Conservation (phyloP, 495 filamentous ascomycete species). For the Sphaerosporella brunnea region DNA sequence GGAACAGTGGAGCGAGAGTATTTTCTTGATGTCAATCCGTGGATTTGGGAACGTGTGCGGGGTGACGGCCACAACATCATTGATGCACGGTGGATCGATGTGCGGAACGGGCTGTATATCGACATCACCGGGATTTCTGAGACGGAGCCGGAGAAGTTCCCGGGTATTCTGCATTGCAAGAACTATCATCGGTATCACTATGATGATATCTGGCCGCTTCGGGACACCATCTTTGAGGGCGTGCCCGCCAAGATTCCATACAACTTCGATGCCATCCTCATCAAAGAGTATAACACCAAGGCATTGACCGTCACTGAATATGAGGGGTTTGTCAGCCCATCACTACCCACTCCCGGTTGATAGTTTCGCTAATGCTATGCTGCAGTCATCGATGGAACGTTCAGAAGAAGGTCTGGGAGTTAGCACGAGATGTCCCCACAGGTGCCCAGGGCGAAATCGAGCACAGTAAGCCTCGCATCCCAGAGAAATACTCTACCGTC, state of each 20-base stretch:
- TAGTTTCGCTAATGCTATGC: background rate
- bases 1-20: conserved; percentile 36
- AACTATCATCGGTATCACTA: conserved; percentile 57
- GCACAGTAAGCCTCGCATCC: conserved; percentile 14
- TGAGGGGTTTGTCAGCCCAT: conserved; percentile 41
- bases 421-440: conserved; percentile 14
- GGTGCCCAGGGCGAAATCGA: conserved; percentile 5
- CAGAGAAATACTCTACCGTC: conserved; percentile 20
- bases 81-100: conserved; percentile 72
- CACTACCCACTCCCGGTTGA: too few species aligned
- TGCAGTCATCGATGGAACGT: conserved; percentile 23
- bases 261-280: conserved; percentile 51
- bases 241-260: conserved; percentile 58
- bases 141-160: conserved; percentile 38
- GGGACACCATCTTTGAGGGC: conserved; percentile 62
- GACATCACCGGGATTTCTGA: conserved; percentile 71
- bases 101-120: conserved; percentile 59
- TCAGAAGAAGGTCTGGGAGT: conserved; percentile 21
- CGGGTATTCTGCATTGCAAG: conserved; percentile 65
- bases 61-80: conserved; percentile 63
- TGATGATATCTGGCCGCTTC: conserved; percentile 59
- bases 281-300: conserved; percentile 53
- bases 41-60: conserved; percentile 38
- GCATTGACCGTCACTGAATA: conserved; percentile 48
- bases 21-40: conserved; percentile 64